Evolutionary conservation across 306 rosid genomes (phyloP), one percentile per base, ranked within the genome.

Genomic region (Clitoria ternatea): DNA sequence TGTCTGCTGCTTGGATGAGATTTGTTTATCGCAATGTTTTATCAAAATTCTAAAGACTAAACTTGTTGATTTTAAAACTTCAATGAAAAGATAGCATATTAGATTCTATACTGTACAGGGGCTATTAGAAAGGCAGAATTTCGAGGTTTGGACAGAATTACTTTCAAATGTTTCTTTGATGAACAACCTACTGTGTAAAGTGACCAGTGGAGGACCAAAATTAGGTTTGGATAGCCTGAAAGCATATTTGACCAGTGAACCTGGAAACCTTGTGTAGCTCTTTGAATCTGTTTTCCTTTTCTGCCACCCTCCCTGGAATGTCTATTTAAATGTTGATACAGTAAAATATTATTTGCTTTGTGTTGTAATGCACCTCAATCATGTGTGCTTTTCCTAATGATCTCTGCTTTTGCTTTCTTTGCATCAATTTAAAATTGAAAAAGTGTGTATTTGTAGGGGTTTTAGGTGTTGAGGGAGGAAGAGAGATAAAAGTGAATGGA

Each of bases 51-150:
- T 17, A 44, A 39, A 42, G 22, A 59, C 15, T 44, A n/a, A 49
- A 18, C 14, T 68, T 35, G 12, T 76, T 56, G 37, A 22, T 56
- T 44, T 27, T 74, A 33, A 48, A 36, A 13, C 73, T 30, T 57
- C 5, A 29, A 30, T 4, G 43, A 42, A 42, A 37, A 56, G 39
- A 22, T 39, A 10, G 30, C 53, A 44, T n/a, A 32, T 43, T 71
- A 14, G 40, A 39, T 37, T 39, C 52, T 23, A 49, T 37, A 14
- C 18, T 9, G 22, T 18, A 27, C 48, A 53, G 43, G 13, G 13
- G 56, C 40, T 70, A 55, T 42, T 70, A 19, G 71, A 32, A 50
- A 61, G 11, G 32, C 22, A 36, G 57, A 55, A 42, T 59, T 65
- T 39, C 42, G 24, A 32, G 22, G 7, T 62, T 40, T 74, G n/a